Evolutionary conservation across 176 grass and related monocot genomes (phyloP).

Genomic region (Pharus latifolius): DNA sequence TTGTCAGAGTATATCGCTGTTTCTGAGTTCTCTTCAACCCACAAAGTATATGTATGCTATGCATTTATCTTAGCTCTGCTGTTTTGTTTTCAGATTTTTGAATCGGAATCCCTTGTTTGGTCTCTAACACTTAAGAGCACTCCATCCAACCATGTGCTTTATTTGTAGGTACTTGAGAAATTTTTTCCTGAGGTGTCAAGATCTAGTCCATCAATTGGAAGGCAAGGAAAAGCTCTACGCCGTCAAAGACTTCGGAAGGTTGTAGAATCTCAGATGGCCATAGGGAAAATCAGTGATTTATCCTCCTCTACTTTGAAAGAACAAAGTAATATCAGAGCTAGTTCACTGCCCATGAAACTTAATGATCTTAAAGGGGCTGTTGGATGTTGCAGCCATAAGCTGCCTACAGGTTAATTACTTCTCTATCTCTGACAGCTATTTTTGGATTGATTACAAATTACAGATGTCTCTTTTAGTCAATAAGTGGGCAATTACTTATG

Average conservation of each 20-base stretch:
- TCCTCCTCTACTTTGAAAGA: conserved; percentile 18
- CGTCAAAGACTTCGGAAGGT: conserved; percentile 49
- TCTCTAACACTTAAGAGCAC: background rate
- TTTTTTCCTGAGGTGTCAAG: conserved; percentile 54
- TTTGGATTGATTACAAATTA: background rate
- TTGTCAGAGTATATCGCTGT: background rate
- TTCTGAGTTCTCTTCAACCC: too few relatives aligned
- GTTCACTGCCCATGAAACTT: background rate
- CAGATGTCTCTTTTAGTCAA: background rate
- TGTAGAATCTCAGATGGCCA: conserved; percentile 40
- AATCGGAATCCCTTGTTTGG: background rate
- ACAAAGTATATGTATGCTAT: background rate
- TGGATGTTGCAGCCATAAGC: background rate
- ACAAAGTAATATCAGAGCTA: conserved; percentile 5
- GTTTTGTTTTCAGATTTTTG: background rate
- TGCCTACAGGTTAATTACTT: conserved; percentile 1
- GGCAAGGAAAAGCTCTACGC: conserved; percentile 84
- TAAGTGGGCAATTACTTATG: background rate
- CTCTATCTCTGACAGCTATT: background rate
- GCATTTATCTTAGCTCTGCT: background rate
- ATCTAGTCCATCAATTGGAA: conserved; percentile 81
- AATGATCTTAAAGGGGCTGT: conserved; percentile 8
- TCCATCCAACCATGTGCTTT: background rate
- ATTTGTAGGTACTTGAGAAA: conserved; percentile 62
- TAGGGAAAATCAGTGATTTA: background rate